Evolutionary conservation across 768 basidiomycete species (phyloP).

Genomic region (Trametes gibbosa): DNA sequence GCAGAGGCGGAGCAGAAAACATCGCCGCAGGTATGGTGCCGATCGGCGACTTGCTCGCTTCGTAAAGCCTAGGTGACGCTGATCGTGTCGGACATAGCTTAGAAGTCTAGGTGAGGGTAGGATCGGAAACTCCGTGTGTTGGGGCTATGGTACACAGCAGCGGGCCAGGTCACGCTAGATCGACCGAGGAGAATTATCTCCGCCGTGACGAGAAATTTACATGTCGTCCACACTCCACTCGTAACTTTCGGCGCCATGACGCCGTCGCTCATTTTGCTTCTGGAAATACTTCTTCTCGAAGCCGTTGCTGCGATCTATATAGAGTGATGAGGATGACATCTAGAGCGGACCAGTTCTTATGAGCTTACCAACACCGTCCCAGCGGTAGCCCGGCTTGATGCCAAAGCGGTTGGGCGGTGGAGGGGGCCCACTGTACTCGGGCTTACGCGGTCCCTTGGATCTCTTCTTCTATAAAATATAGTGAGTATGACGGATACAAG

Average conservation of each 20-base stretch:
- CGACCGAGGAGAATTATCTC: background rate
- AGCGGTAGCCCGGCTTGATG: slow-evolving; percentile 92
- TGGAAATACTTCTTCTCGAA: slow-evolving; percentile 95
- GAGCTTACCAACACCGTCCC: slow-evolving; percentile 93
- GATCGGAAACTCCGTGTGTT: background rate
- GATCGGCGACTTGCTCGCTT: background rate
- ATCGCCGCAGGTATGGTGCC: too few species aligned
- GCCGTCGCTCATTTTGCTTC: slow-evolving; percentile 68
- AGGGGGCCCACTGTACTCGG: slow-evolving; percentile 83
- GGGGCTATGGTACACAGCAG: background rate
- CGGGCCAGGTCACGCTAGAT: background rate
- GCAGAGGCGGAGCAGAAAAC: background rate
- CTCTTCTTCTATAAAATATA: slow-evolving; percentile 59
- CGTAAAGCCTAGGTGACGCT: background rate
- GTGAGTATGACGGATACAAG: background rate
- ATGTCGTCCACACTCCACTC: slow-evolving; percentile 93
- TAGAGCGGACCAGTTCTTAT: background rate
- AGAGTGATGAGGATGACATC: background rate
- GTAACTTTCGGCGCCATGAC: slow-evolving; percentile 70
- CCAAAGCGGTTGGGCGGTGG: slow-evolving; percentile 95
- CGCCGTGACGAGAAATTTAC: slow-evolving; percentile 39
- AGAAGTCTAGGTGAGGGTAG: background rate
- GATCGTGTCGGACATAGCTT: background rate
- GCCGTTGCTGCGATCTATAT: slow-evolving; percentile 82
- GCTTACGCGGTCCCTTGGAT: slow-evolving; percentile 72